Conservation (phyloP, 345 rosid species). For the Arabidopsis arenosa region DNA sequence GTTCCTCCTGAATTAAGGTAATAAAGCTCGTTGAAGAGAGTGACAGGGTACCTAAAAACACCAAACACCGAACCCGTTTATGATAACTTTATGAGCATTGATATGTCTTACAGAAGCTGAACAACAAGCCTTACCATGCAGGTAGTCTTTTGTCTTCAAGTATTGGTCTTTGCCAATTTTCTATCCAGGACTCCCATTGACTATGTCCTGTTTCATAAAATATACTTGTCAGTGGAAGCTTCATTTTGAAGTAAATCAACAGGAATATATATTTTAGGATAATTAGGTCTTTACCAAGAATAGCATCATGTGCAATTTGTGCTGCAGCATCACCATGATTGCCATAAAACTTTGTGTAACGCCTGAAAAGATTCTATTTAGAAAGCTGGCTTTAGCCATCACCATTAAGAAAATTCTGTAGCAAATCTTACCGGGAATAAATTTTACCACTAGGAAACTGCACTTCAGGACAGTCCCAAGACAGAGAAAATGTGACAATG, state of each 20-base stretch:
- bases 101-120: background rate
- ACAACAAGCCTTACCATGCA: constrained; percentile 60
- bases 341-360: constrained; percentile 86
- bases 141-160: constrained; percentile 94
- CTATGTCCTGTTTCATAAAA: constrained; percentile 59
- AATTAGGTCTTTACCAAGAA: constrained; percentile 57
- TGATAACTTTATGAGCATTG: background rate
- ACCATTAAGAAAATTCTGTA: background rate
- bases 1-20: constrained; percentile 93
- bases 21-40: constrained; percentile 94
- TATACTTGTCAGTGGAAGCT: constrained; percentile 13
- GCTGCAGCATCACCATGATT: constrained; percentile 77
- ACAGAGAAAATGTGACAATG: constrained; percentile 73
- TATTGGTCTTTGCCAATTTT: constrained; percentile 88
- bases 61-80: background rate
- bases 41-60: constrained; percentile 71
- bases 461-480: constrained; percentile 96
- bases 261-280: background rate
- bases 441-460: constrained; percentile 67
- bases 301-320: constrained; percentile 78
- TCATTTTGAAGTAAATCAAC: background rate
- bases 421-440: constrained; percentile 60
- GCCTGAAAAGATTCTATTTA: constrained; percentile 53
- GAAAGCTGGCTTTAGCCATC: background rate
- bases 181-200: constrained; percentile 84